A percentile compares a stretch with the other conserved stretches of the same genome.
Evolutionary conservation across 345 rosid genomes (phyloP).

Genomic region (Clarkia xantiana): DNA sequence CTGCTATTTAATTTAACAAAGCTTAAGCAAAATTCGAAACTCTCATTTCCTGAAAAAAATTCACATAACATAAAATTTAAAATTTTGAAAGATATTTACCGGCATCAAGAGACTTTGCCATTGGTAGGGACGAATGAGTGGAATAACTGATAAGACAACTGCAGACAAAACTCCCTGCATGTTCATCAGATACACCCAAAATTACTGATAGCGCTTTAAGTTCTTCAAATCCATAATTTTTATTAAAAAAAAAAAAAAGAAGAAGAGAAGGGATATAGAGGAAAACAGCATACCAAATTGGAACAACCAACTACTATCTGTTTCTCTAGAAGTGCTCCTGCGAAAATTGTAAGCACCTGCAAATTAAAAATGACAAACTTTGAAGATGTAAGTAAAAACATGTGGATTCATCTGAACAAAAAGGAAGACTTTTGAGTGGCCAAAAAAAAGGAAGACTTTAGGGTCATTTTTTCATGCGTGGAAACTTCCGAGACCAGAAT

Average conservation of each 20-base stretch:
- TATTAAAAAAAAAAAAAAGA: neutral
- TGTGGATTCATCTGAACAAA: no score
- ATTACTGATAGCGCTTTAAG: neutral
- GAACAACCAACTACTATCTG: slow-evolving; percentile 82
- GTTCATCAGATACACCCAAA: slow-evolving; percentile 5
- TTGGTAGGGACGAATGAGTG: slow-evolving; percentile 76
- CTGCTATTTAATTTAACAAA: no score
- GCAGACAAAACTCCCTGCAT: slow-evolving; percentile 80
- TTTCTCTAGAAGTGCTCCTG: slow-evolving; percentile 82
- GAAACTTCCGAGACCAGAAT: no score
- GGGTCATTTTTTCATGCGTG: no score
- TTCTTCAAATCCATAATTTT: neutral
- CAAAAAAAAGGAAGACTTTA: no score
- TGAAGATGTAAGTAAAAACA: no score
- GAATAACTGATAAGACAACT: slow-evolving; percentile 53
- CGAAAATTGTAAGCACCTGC: slow-evolving; percentile 68
- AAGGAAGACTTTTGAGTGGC: no score
- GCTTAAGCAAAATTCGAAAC: no score
- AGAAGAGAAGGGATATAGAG: neutral
- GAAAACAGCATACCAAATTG: slow-evolving; percentile 52
- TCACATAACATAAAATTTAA: no score
- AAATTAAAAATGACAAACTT: neutral
- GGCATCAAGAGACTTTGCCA: slow-evolving; percentile 98
- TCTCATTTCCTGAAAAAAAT: no score
- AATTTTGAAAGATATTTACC: slow-evolving; percentile 15